These are phyloP conservation scores for Periconia macrospinosa DNA, from an alignment of 2,329 filamentous ascomycete species.

Conservation along the genomic window DNA sequence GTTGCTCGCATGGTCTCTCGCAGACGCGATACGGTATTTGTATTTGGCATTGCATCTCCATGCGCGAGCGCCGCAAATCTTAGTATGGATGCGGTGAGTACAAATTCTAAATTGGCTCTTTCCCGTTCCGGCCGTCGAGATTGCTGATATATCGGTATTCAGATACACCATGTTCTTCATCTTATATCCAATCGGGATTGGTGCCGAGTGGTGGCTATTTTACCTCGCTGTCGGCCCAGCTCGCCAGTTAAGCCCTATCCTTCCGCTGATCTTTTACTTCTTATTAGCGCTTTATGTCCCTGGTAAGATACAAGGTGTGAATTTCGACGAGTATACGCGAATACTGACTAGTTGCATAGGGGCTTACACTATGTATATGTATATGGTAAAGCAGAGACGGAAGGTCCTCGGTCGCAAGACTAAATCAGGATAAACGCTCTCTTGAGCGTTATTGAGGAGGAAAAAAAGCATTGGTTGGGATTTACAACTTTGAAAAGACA, in stretches of 20 bases:
- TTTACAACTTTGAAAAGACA: too few species aligned
- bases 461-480: too few species aligned
- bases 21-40: conserved; percentile 23
- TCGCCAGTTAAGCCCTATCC: conserved; percentile 8
- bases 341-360: conserved; percentile 13
- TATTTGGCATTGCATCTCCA: conserved; percentile 27
- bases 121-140: neutral
- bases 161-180: conserved; percentile 27
- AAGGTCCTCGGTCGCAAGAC: conserved; percentile 15
- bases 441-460: neutral
- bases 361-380: conserved; percentile 29
- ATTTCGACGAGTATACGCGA: neutral
- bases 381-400: conserved; percentile 29
- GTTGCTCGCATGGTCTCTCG: conserved; percentile 24
- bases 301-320: conserved; percentile 14
- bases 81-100: conserved; percentile 24
- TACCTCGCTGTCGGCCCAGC: conserved; percentile 17
- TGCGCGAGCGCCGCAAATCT: conserved; percentile 10
- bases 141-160: neutral
- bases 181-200: conserved; percentile 30
- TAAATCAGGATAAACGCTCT: neutral
- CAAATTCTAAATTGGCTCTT: neutral
- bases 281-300: conserved; percentile 24
- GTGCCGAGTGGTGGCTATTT: conserved; percentile 30
- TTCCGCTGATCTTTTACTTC: conserved; percentile 23